phyloP scores from a whole-genome alignment of 1,284 basidiomycete species.

The Lentinus polychrous region DNA sequence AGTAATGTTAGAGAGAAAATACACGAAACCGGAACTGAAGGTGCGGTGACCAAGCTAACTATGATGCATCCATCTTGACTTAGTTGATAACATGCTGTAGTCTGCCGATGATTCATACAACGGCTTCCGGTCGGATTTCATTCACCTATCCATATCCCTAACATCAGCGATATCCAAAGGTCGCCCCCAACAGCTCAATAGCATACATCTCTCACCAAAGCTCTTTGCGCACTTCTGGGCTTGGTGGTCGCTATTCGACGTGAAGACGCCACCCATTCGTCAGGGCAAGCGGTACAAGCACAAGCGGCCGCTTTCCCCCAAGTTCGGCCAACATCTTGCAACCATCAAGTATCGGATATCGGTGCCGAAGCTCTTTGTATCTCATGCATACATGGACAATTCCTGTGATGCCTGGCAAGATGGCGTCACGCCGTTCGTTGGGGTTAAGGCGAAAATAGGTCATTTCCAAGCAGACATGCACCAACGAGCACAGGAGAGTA shows the following conservation, averaged over 20 bases:
- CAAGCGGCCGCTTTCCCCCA: constrained; percentile 71
- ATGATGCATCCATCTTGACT: not conserved
- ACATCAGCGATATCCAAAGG: constrained; percentile 42
- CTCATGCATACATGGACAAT: constrained; percentile 85
- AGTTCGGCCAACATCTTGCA: constrained; percentile 84
- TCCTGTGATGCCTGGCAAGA: constrained; percentile 69
- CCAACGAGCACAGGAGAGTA: constrained; percentile 82
- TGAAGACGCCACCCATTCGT: constrained; percentile 81
- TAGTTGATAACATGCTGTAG: constrained; percentile 24
- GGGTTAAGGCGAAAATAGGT: constrained; percentile 78
- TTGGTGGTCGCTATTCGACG: constrained; percentile 88
- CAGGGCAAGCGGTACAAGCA: constrained; percentile 80
- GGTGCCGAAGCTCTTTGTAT: constrained; percentile 75
- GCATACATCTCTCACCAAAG: constrained; percentile 83
- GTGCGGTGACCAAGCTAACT: constrained; percentile 32
- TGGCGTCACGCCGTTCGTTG: constrained; percentile 77
- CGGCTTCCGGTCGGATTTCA: constrained; percentile 90
- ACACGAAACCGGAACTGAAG: constrained; percentile 38
- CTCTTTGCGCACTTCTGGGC: constrained; percentile 88
- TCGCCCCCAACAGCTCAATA: constrained; percentile 43
- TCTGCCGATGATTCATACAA: constrained; percentile 71
- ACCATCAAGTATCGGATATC: constrained; percentile 91
- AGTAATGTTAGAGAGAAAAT: constrained; percentile 59
- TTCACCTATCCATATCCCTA: constrained; percentile 89
- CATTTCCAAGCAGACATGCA: constrained; percentile 89